phyloP scores from a whole-genome alignment of 495 filamentous ascomycete genomes.

The Cetradonia linearis region DNA sequence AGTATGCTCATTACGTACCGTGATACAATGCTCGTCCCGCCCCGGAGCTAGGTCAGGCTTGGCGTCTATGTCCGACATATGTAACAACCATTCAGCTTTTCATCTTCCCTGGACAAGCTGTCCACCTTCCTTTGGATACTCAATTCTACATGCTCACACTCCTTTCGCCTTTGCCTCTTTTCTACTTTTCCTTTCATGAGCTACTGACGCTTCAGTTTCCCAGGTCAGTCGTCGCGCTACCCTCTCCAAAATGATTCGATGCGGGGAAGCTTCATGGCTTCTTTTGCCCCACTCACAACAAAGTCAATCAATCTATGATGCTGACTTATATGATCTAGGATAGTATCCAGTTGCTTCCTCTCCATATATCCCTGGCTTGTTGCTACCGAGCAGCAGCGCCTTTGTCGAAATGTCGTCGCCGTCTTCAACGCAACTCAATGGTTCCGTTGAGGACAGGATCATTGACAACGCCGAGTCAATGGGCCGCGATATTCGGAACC shows the following conservation, averaged over 20 bases:
- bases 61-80: slow-evolving; percentile 12
- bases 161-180: neutral
- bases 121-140: neutral
- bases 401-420: neutral
- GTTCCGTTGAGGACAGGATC: slow-evolving; percentile 15
- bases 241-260: slow-evolving; percentile 5
- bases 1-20: too few species aligned
- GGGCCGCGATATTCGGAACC: slow-evolving; percentile 58
- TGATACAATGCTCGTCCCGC: neutral
- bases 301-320: neutral
- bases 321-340: neutral
- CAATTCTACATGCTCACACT: neutral
- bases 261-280: slow-evolving; percentile 13
- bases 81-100: slow-evolving; percentile 1
- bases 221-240: neutral
- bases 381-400: too few species aligned
- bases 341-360: neutral
- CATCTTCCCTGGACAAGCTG: neutral
- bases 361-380: neutral
- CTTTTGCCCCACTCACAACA: neutral
- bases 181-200: neutral
- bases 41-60: slow-evolving; percentile 4
- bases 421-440: slow-evolving; percentile 2
- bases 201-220: neutral
- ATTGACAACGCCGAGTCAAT: slow-evolving; percentile 11